Evolutionary conservation across 345 rosid species (phyloP).

Genomic region (Toxicodendron radicans): DNA sequence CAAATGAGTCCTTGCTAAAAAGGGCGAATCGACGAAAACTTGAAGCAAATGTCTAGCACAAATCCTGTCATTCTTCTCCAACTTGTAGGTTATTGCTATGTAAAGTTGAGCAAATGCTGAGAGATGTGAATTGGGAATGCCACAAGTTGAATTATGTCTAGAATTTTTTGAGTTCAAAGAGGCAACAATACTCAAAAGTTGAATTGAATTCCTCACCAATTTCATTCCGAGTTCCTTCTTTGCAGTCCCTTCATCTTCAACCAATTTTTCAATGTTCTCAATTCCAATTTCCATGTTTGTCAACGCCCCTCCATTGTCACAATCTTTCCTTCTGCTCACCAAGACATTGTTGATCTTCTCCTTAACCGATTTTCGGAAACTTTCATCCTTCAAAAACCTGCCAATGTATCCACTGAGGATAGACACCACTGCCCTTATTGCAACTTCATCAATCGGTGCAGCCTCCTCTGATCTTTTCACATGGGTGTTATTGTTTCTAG

Average conservation of each 20-base stretch:
- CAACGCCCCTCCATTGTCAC: slow-evolving; percentile 33
- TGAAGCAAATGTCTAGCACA: slow-evolving; percentile 58
- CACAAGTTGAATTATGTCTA: slow-evolving; percentile 37
- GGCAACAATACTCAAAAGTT: slow-evolving; percentile 42
- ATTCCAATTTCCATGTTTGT: slow-evolving; percentile 41
- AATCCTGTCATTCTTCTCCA: slow-evolving; percentile 50
- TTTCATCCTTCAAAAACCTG: slow-evolving; percentile 42
- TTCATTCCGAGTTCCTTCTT: slow-evolving; percentile 30
- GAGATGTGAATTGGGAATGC: slow-evolving; percentile 53
- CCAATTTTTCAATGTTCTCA: slow-evolving; percentile 39
- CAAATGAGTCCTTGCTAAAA: slow-evolving; percentile 53
- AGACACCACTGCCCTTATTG: slow-evolving; percentile 47
- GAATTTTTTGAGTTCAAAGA: slow-evolving; percentile 42
- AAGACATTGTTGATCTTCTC: slow-evolving; percentile 43
- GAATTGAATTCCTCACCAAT: slow-evolving; percentile 35
- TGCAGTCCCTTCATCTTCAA: slow-evolving; percentile 21
- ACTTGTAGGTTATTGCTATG: slow-evolving; percentile 55
- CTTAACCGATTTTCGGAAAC: slow-evolving; percentile 39
- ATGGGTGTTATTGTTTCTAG: slow-evolving; percentile 16
- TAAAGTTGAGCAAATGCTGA: slow-evolving; percentile 62
- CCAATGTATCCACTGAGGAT: slow-evolving; percentile 57
- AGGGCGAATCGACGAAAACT: slow-evolving; percentile 55
- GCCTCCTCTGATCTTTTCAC: not conserved
- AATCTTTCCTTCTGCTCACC: slow-evolving; percentile 20
- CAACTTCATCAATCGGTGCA: slow-evolving; percentile 37